These are phyloP conservation scores for Taxillus chinensis DNA, from an alignment of 164 flowering plant species.

Conservation along the genomic window DNA sequence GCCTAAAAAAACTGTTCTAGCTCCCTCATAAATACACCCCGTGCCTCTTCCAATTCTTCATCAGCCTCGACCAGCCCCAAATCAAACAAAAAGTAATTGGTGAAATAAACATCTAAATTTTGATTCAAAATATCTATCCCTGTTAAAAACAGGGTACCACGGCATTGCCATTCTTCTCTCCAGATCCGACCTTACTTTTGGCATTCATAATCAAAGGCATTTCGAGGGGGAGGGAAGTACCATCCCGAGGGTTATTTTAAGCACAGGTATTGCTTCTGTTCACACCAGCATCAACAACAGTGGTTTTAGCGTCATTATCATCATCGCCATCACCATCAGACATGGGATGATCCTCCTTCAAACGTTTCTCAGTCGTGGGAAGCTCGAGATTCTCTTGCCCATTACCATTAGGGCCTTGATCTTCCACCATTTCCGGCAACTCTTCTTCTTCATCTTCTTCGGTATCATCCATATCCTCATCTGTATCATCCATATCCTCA, in stretches of 20 bases:
- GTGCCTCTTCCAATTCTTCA: constrained; percentile 37
- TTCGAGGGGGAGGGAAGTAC: constrained; percentile 5
- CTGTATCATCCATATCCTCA: constrained; percentile 1
- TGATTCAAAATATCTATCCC: not conserved
- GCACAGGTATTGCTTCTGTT: constrained; percentile 3
- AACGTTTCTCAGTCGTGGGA: constrained; percentile 1
- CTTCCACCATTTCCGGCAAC: not conserved
- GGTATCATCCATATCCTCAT: constrained; percentile 8
- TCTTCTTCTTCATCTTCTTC: constrained; percentile 10
- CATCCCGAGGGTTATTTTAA: constrained; percentile 12
- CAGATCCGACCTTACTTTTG: constrained; percentile 11
- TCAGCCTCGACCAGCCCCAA: constrained; percentile 27
- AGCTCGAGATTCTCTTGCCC: not conserved
- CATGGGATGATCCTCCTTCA: constrained; percentile 8
- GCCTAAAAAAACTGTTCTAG: constrained; percentile 30
- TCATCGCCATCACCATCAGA: constrained; percentile 5
- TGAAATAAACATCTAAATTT: not conserved
- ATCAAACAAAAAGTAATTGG: not conserved
- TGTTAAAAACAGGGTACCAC: constrained; percentile 9
- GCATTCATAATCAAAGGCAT: constrained; percentile 7
- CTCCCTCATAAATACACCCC: constrained; percentile 31
- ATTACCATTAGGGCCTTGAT: constrained; percentile 9
- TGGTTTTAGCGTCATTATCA: too few species aligned
- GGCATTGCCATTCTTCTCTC: constrained; percentile 13
- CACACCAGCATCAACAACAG: constrained; percentile 3